These are phyloP conservation scores for Aspergillus sp. DNA, from an alignment of 2,329 filamentous ascomycete genomes.

Conservation along the genomic window DNA sequence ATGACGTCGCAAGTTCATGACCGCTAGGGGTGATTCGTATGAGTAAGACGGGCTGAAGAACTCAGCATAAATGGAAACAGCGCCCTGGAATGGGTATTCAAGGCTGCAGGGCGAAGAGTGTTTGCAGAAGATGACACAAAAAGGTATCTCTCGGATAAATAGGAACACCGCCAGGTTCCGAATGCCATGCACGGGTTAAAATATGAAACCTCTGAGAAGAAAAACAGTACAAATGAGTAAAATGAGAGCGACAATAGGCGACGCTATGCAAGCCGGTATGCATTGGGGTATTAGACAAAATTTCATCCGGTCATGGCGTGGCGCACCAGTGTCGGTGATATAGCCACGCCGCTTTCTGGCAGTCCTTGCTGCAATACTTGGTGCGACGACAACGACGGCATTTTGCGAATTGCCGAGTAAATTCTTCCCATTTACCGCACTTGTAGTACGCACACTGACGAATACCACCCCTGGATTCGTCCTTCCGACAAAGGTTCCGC, in stretches of 20 bases:
- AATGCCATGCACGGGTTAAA: slow-evolving; percentile 37
- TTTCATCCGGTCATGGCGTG: slow-evolving; percentile 33
- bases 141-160: slow-evolving; percentile 40
- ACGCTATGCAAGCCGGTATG: slow-evolving; percentile 40
- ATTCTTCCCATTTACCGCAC: slow-evolving; percentile 98
- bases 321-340: slow-evolving; percentile 96
- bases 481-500: slow-evolving; percentile 97
- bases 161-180: slow-evolving; percentile 38
- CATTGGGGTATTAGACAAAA: slow-evolving; percentile 33
- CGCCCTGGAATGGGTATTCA: slow-evolving; percentile 8
- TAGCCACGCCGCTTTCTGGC: slow-evolving; percentile 98
- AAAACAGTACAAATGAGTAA: slow-evolving; percentile 23
- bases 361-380: slow-evolving; percentile 99
- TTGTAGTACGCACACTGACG: slow-evolving; percentile 97
- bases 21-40: slow-evolving; percentile 22
- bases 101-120: slow-evolving; percentile 6
- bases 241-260: slow-evolving; percentile 28
- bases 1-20: slow-evolving; percentile 23
- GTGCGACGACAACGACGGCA: slow-evolving; percentile 93
- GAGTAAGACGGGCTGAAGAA: slow-evolving; percentile 14
- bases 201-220: slow-evolving; percentile 28
- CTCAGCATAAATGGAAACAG: slow-evolving; percentile 21
- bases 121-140: slow-evolving; percentile 26
- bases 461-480: slow-evolving; percentile 90
- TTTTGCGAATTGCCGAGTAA: slow-evolving; percentile 94